Evolutionary conservation across 108 stramenopile species (phyloP), one percentile per base, ranked within the genome.

Genomic region (Pseudonitzschia multiseries): DNA sequence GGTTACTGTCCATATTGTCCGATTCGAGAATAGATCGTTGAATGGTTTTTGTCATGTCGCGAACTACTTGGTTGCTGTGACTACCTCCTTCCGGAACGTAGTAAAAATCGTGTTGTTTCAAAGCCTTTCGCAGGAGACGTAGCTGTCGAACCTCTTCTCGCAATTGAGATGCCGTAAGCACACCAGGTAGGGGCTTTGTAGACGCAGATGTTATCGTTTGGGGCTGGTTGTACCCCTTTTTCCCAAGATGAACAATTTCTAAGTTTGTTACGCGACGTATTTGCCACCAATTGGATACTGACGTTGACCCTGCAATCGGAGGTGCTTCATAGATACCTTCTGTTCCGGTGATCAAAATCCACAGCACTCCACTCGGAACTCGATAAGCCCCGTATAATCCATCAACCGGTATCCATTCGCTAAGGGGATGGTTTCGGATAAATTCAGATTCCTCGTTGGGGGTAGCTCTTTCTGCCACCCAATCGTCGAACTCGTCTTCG

Each of bases 351-450:
- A 93, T 81, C 24, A 91, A 71, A 21, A 93, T 83, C 66, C 81
- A 80, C 42, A 91, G 65, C 43, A 78, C 75, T 46, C 90, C 93
- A 18, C 89, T 89, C 0, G 93, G 89, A 12, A 93, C 40, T 42
- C 71, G 62, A 66, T 91, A 93, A 14, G 86, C 73, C 43, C 93
- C 93, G 73, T 85, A 93, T 8, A 93, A 86, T n/a, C 93, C 93
- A 76, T 91, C 88, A 28, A 93, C 54, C 17, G 84, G 81, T 18
- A 81, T 63, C 79, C 74, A 83, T 59, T 71, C 64, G 9, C 66
- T 51, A 31, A 50, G 46, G 53, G 69, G 54, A 69, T 69, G 40
- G 17, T 40, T 27, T 40, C 53, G 21, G 21, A 57, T 14, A n/a
- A 56, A 69, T 17, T 67, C 26, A 0, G 28, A 67, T 67, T 67